Conservation (phyloP, 768 basidiomycete genomes). For the Suillus spraguei region DNA sequence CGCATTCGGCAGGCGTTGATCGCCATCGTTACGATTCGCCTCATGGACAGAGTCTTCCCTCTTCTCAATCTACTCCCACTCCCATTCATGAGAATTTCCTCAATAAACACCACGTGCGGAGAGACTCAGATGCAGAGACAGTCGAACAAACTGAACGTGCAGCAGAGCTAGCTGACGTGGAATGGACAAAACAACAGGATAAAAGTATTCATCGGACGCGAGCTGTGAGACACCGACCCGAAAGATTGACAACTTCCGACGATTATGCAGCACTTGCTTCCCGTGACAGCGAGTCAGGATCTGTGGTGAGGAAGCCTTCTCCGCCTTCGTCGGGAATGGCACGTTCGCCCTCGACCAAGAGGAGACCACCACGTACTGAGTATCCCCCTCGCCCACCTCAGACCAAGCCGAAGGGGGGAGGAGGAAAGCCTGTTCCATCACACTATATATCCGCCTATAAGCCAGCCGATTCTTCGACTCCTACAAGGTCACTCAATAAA, state of each 20-base stretch:
- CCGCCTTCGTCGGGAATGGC: slow-evolving; percentile 12
- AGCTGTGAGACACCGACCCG: neutral
- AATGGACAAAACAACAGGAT: slow-evolving; percentile 12
- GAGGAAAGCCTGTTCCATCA: slow-evolving; percentile 29
- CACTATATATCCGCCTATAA: slow-evolving; percentile 26
- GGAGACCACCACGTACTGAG: slow-evolving; percentile 23
- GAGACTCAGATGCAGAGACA: slow-evolving; percentile 30
- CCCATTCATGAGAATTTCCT: slow-evolving; percentile 35
- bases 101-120: slow-evolving; percentile 29
- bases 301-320: slow-evolving; percentile 16
- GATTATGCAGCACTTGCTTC: slow-evolving; percentile 14
- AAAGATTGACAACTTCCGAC: slow-evolving; percentile 22
- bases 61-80: slow-evolving; percentile 30
- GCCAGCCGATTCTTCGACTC: slow-evolving; percentile 37
- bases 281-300: slow-evolving; percentile 24
- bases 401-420: slow-evolving; percentile 17
- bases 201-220: neutral
- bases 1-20: slow-evolving; percentile 27
- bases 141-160: slow-evolving; percentile 29
- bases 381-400: slow-evolving; percentile 25
- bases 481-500: slow-evolving; percentile 29
- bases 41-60: slow-evolving; percentile 24
- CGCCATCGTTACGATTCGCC: slow-evolving; percentile 28
- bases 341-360: slow-evolving; percentile 25
- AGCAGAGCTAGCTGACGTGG: slow-evolving; percentile 21